phyloP scores from a whole-genome alignment of 108 stramenopile species.

The Licmophora abbreviata region DNA sequence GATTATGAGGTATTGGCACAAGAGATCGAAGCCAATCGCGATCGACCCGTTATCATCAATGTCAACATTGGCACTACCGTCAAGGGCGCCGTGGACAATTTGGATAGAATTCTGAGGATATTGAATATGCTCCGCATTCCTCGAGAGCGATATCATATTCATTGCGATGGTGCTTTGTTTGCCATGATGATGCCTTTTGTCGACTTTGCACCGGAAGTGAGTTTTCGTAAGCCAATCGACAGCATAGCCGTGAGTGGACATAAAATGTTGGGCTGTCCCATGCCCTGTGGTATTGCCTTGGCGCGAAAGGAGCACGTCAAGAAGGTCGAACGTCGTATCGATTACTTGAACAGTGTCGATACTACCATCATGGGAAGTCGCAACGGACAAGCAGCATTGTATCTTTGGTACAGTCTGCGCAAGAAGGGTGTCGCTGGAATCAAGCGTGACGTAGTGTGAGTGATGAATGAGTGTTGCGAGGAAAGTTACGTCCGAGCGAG shows the following conservation, averaged over 20 bases:
- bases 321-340: slow-evolving; percentile 74
- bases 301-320: slow-evolving; percentile 80
- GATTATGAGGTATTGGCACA: slow-evolving; percentile 64
- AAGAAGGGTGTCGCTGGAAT: slow-evolving; percentile 85
- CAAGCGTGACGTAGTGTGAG: slow-evolving; percentile 75
- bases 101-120: slow-evolving; percentile 78
- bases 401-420: slow-evolving; percentile 84
- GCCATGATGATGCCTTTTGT: slow-evolving; percentile 90
- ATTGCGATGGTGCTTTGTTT: slow-evolving; percentile 84
- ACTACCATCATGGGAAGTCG: slow-evolving; percentile 50
- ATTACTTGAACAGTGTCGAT: slow-evolving; percentile 67
- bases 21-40: slow-evolving; percentile 60
- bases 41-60: slow-evolving; percentile 78
- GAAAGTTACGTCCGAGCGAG: background rate
- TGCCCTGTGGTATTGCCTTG: slow-evolving; percentile 85
- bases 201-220: slow-evolving; percentile 67
- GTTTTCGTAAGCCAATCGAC: slow-evolving; percentile 80
- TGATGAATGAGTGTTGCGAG: slow-evolving; percentile 1
- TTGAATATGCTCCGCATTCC: slow-evolving; percentile 62
- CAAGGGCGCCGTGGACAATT: slow-evolving; percentile 86
- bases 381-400: slow-evolving; percentile 53
- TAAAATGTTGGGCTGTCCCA: slow-evolving; percentile 88
- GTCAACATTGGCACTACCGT: slow-evolving; percentile 89
- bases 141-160: slow-evolving; percentile 76
- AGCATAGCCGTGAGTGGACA: slow-evolving; percentile 82